Evolutionary conservation across 1,284 basidiomycete species (phyloP).

Genomic region (Leccinum insigne): DNA sequence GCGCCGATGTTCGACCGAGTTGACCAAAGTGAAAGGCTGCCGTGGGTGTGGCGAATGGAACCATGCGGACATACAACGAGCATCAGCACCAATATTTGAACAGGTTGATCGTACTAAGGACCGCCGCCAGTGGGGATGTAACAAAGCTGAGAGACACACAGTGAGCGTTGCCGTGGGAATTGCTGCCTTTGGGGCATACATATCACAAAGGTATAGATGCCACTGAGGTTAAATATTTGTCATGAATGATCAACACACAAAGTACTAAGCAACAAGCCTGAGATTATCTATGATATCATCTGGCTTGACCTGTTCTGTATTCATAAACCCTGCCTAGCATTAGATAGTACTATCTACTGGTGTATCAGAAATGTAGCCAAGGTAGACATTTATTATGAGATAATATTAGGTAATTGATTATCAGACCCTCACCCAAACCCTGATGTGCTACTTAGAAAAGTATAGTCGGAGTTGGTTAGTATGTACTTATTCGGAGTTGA

Average conservation of each 20-base stretch:
- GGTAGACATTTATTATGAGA: not conserved
- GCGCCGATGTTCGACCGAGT: no score
- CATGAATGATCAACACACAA: not conserved
- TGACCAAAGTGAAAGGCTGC: no score
- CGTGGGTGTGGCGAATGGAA: no score
- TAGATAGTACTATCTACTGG: not conserved
- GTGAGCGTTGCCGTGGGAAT: not conserved
- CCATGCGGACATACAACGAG: no score
- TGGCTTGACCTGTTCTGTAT: not conserved
- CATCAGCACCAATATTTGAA: no score
- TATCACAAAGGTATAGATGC: not conserved
- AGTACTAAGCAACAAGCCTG: not conserved
- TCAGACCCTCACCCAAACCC: not conserved
- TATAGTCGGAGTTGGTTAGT: no score
- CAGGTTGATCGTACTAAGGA: no score
- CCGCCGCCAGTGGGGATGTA: no score
- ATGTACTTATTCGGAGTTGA: no score
- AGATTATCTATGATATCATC: not conserved
- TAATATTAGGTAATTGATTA: not conserved
- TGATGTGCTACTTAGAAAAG: not conserved
- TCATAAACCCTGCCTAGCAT: not conserved
- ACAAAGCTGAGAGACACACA: not conserved
- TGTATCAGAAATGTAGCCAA: not conserved
- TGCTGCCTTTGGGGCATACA: no score
- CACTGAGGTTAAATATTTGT: not conserved